Evolutionary conservation across 805 yeast genomes (phyloP).

Genomic region (Kuraishia floccosa): DNA sequence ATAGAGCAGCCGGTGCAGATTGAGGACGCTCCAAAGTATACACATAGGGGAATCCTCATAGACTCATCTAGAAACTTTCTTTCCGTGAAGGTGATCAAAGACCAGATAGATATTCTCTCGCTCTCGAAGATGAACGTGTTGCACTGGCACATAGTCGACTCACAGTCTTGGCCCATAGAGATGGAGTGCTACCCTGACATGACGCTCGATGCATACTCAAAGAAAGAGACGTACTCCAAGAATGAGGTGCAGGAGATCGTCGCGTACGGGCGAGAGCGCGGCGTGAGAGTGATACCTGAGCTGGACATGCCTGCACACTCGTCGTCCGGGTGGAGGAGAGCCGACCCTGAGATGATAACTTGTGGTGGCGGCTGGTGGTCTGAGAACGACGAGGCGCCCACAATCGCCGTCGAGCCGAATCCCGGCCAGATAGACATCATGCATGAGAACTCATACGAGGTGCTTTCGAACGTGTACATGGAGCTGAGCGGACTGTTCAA

Average conservation of each 20-base stretch:
- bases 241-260: conserved; percentile 17
- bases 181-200: conserved; percentile 22
- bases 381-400: background rate
- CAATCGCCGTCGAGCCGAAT: conserved; percentile 22
- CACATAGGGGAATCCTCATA: conserved; percentile 26
- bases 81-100: conserved; percentile 12
- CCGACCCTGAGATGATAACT: conserved; percentile 19
- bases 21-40: conserved; percentile 21
- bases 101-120: conserved; percentile 26
- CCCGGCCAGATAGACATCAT: conserved; percentile 28
- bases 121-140: conserved; percentile 24
- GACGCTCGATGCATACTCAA: conserved; percentile 25
- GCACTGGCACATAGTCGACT: conserved; percentile 28
- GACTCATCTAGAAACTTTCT: conserved; percentile 27
- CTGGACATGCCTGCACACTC: conserved; percentile 31
- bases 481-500: conserved; percentile 20
- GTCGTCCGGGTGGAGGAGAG: conserved; percentile 23
- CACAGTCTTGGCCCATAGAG: conserved; percentile 28
- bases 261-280: conserved; percentile 20
- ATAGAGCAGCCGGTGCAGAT: conserved; percentile 23
- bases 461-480: conserved; percentile 19
- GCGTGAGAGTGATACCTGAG: conserved; percentile 30
- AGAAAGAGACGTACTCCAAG: conserved; percentile 16
- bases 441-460: conserved; percentile 19
- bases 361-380: conserved; percentile 21